Base-by-base conservation (phyloP, 2,329 filamentous ascomycete species). In the Ambrosiella xylebori region DNA sequence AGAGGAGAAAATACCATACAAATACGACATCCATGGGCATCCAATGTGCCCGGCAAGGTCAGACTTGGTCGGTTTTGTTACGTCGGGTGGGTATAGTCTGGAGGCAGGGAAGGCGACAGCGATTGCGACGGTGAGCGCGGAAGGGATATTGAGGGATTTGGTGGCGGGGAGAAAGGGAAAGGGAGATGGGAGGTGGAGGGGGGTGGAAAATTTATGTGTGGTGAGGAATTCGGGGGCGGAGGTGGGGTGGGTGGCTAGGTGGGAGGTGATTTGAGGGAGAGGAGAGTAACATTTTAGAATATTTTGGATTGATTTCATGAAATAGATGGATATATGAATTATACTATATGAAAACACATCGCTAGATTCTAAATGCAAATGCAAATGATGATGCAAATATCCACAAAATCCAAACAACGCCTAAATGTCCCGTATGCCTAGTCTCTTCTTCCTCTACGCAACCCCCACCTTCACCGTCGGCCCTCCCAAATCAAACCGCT, bases 11-110 rank as follows among this genome's bases (percentile, higher is more conserved):
- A 65, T 68, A 2, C 69, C 69, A 15, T 73, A 69, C 61, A 67
- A 66, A 58, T 66, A 64, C 55, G 68, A 70, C 61, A 67, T 76
- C 70, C 66, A 69, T 27, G 73, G 73, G 0, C 79, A 85, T 62
- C 81, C 79, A 80, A 87, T 63, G 84, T 84, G 0, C 66, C 91
- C 91, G 0, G 74, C 76, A 8, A 81, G 82, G 61, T 74, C 78
- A 19, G 86, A 96, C 67, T 74, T 97, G 11, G 79, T 97, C 55
- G 93, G 93, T 0, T 98, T 95, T 67, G 83, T 96, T 27, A 96
- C 89, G 1, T 85, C 85, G 1, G 93, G 91, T 0, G 84, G 86
- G 55, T 95, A 85, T 67, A 89, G 85, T 65, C 76, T 97, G 1
- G 79, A 80, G 1, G 80, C 85, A 62, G 93, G 91, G 0, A 79